Base-by-base conservation (phyloP, 768 basidiomycete species). In the Candolleomyces eurysporus region DNA sequence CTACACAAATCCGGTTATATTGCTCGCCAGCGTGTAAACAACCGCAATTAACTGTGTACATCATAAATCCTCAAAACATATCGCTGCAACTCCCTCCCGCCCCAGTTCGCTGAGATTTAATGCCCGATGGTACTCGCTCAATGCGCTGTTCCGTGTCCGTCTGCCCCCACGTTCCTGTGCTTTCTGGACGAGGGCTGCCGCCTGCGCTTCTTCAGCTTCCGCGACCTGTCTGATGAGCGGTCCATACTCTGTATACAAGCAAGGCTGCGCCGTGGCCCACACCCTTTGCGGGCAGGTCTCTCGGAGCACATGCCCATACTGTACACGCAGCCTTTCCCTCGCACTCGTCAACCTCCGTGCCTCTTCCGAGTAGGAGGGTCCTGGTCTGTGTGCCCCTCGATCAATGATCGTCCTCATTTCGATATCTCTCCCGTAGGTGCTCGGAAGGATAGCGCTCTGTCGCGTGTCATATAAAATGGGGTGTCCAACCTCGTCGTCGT, bases 211-310 rank as follows among this genome's bases (percentile, higher is more conserved):
- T 64, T 96, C 94, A 42, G 75, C 80, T 30, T 61, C 72, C 45
- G 90, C 84, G 71, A 96, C 89, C 61, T 75, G 68, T 61, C 87
- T 78, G 53, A 93, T 75, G 73, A 81, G 83, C 36, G 93, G 89
- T 65, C 84, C 74, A 73, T 92, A 90, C 52, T 96, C 91, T 68
- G 88, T 70, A 66, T 83, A 80, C 61, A 89, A 72, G 43, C 75
- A 73, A 19, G 68, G 67, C 52, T 81, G 76, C 13, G 82, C 79
- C 68, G 83, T 74, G 48, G 78, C 62, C 58, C 81, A 74, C 31
- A 73, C 70, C 19, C 76, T 70, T 57, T 74, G 69, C 17, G 79
- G 78, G 63, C 86, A 76, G 48, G 85, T 67, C 61, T 78, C 76
- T 60, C 78, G 75, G 65, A 91, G 72, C 67, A 82, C 79, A 42